A percentile compares a stretch with the other conserved stretches of the same genome.
These are phyloP conservation scores for Cochlearia excelsa DNA, from an alignment of 345 rosid species.

Conservation along the genomic window DNA sequence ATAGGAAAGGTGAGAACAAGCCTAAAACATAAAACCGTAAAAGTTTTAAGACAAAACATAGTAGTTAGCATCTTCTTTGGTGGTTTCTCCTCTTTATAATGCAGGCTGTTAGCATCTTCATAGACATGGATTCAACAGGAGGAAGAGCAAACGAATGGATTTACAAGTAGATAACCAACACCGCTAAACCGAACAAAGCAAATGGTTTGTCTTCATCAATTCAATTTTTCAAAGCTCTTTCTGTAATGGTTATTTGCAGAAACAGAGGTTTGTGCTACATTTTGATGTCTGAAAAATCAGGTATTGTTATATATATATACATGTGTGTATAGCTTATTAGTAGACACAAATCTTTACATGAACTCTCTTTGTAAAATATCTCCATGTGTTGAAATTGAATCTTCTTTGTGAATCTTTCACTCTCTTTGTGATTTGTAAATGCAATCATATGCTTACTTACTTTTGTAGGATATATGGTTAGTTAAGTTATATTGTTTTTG, in stretches of 20 bases:
- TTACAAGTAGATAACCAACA: slow-evolving; percentile 55
- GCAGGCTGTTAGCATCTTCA: slow-evolving; percentile 99
- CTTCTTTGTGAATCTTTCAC: slow-evolving; percentile 17
- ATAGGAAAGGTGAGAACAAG: slow-evolving; percentile 67
- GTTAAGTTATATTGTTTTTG: slow-evolving; percentile 1
- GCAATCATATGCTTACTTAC: slow-evolving; percentile 6
- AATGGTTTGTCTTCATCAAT: slow-evolving; percentile 18
- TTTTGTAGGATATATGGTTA: background rate
- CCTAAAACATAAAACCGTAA: background rate
- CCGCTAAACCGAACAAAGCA: slow-evolving; percentile 6
- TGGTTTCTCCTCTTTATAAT: slow-evolving; percentile 10
- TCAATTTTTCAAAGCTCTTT: slow-evolving; percentile 9
- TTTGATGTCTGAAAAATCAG: slow-evolving; percentile 17
- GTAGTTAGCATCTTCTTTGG: background rate
- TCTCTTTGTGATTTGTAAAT: background rate
- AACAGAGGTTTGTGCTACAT: slow-evolving; percentile 16
- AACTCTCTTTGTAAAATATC: slow-evolving; percentile 15
- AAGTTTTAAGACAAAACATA: background rate
- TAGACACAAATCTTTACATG: slow-evolving; percentile 21
- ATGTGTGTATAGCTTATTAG: slow-evolving; percentile 25
- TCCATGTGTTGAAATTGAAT: slow-evolving; percentile 10
- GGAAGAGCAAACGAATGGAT: slow-evolving; percentile 98
- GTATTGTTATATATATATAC: slow-evolving; percentile 1
- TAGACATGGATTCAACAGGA: slow-evolving; percentile 90
- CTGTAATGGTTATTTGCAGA: slow-evolving; percentile 16